Evolutionary conservation across 148 eudicot species (phyloP).

Genomic region (Silene latifolia): DNA sequence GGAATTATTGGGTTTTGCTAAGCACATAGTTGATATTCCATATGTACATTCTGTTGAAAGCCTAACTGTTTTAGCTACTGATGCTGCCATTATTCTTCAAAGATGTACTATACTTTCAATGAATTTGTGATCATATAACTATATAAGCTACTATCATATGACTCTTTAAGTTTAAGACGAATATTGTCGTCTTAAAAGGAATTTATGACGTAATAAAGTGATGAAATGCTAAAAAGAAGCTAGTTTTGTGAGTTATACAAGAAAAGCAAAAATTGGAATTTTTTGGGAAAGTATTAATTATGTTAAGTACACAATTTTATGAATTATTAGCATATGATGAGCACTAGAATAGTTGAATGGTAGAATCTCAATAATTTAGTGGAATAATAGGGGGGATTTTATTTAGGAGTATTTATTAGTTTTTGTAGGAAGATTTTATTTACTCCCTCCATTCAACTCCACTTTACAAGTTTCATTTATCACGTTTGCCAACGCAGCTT

Average conservation of each 20-base stretch:
- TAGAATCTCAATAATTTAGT: too few species aligned
- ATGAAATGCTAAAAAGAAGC: not conserved
- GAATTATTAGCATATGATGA: not conserved
- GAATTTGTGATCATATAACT: not conserved
- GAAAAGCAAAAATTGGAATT: not conserved
- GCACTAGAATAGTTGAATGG: too few species aligned
- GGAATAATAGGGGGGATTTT: too few species aligned
- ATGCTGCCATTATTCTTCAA: slow-evolving; percentile 11
- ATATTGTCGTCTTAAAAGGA: too few species aligned
- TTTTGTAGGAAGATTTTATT: too few species aligned
- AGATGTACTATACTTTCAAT: not conserved
- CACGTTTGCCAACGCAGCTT: too few species aligned
- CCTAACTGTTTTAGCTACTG: slow-evolving; percentile 3
- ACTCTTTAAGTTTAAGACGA: too few species aligned
- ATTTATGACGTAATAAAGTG: not conserved
- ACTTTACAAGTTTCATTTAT: too few species aligned
- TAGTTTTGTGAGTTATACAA: not conserved
- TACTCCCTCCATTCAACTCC: too few species aligned
- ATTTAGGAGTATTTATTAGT: too few species aligned
- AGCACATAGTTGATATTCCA: slow-evolving; percentile 14
- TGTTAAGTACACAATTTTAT: not conserved
- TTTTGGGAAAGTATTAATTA: not conserved
- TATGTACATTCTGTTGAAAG: not conserved
- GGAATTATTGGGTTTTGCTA: slow-evolving; percentile 1
- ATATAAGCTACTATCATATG: too few species aligned